Conservation (phyloP, 2,329 filamentous ascomycete species). For the Magnaporthales sp. region DNA sequence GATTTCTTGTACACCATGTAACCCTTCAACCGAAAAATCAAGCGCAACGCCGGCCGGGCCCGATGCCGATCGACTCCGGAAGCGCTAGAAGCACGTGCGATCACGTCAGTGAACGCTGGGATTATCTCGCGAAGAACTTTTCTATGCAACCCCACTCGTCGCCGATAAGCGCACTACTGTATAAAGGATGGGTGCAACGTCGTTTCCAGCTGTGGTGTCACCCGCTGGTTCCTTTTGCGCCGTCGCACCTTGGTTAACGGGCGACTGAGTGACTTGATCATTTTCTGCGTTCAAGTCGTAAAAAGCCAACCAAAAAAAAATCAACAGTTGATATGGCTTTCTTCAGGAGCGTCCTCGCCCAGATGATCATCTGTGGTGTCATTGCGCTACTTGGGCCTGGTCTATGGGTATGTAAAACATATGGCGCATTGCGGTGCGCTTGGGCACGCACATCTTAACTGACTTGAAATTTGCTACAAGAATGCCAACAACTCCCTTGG, state of each 20-base stretch:
- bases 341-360: slow-evolving; percentile 5
- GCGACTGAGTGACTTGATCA: background rate
- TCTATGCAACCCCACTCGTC: background rate
- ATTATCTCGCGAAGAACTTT: background rate
- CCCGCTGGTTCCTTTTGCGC: background rate
- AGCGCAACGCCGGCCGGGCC: background rate
- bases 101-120: background rate
- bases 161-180: background rate
- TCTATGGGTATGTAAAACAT: background rate
- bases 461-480: slow-evolving; percentile 61
- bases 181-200: background rate
- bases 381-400: slow-evolving; percentile 3
- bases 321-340: background rate
- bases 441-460: slow-evolving; percentile 49
- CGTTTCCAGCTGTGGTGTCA: background rate
- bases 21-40: background rate
- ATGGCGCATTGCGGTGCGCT: background rate
- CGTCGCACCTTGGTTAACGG: background rate
- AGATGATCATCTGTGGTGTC: slow-evolving; percentile 5
- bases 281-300: background rate
- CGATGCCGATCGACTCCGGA: background rate
- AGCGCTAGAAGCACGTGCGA: background rate
- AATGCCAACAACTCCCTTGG: slow-evolving; percentile 63
- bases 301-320: background rate
- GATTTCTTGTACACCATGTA: background rate